A percentile compares a stretch with the other conserved stretches of the same genome.
Conservation (phyloP, 805 yeast genomes). For the Teunomyces aglyptinius region DNA sequence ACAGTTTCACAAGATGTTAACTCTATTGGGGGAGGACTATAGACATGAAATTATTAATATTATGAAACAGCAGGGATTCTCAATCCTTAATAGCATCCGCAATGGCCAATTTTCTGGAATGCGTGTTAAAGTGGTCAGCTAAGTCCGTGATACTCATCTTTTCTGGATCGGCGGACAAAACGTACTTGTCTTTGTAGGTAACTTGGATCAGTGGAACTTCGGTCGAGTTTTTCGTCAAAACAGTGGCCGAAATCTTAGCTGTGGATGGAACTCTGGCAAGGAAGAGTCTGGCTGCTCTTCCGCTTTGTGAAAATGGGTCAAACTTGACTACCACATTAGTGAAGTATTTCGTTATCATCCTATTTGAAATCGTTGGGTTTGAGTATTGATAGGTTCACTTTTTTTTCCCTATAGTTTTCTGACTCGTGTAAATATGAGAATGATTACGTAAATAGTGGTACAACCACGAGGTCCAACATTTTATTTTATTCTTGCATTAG, state of each 20-base stretch:
- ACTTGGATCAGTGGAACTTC: slow-evolving; percentile 67
- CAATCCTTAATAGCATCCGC: slow-evolving; percentile 59
- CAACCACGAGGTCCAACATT: background rate
- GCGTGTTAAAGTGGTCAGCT: slow-evolving; percentile 67
- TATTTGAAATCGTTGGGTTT: background rate
- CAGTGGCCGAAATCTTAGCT: slow-evolving; percentile 62
- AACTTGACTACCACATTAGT: slow-evolving; percentile 72
- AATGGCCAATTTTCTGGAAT: slow-evolving; percentile 74
- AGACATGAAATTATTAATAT: background rate
- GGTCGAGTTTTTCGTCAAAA: slow-evolving; percentile 46
- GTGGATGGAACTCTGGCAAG: slow-evolving; percentile 79
- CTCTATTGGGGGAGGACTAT: slow-evolving; percentile 3
- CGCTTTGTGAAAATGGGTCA: slow-evolving; percentile 68
- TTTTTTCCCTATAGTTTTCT: background rate
- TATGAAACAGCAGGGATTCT: background rate
- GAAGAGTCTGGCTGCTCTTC: slow-evolving; percentile 72
- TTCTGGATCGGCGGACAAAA: slow-evolving; percentile 65
- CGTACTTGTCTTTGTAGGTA: slow-evolving; percentile 74
- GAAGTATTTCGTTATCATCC: slow-evolving; percentile 89
- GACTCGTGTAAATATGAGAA: background rate
- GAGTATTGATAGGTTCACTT: background rate
- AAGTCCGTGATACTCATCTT: slow-evolving; percentile 64
- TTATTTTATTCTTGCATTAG: too few relatives aligned
- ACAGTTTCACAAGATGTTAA: slow-evolving; percentile 5
- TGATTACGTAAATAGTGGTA: background rate